These are phyloP conservation scores for Aegilops sharonensis DNA, from an alignment of 176 grass and related monocot genomes.

Conservation along the genomic window DNA sequence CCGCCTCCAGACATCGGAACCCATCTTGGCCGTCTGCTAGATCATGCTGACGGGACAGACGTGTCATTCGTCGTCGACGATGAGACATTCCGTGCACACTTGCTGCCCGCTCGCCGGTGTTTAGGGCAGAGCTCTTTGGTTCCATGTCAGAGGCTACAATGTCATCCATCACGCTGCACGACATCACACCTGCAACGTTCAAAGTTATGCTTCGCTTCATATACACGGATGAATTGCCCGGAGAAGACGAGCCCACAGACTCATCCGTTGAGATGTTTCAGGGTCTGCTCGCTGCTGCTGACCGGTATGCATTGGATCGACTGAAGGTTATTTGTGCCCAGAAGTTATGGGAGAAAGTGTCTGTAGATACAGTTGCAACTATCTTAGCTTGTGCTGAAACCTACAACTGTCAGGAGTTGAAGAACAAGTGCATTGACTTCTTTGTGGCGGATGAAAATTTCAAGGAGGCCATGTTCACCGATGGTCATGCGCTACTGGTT, in stretches of 20 bases:
- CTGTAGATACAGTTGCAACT: conserved; percentile 16
- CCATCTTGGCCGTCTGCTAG: conserved; percentile 28
- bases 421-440: conserved; percentile 49
- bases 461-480: conserved; percentile 27
- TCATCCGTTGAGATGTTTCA: not conserved
- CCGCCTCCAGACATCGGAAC: conserved; percentile 21
- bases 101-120: conserved; percentile 32
- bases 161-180: conserved; percentile 19
- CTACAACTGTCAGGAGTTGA: conserved; percentile 40
- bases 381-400: conserved; percentile 48
- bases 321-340: conserved; percentile 50
- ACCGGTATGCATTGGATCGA: conserved; percentile 52
- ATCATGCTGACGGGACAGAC: not conserved
- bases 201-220: conserved; percentile 49
- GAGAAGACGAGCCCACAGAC: not conserved
- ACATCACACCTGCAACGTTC: conserved; percentile 32
- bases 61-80: conserved; percentile 11
- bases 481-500: not conserved
- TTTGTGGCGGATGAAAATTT: conserved; percentile 34
- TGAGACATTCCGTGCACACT: conserved; percentile 28
- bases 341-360: conserved; percentile 34
- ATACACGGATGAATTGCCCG: conserved; percentile 35
- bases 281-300: conserved; percentile 39
- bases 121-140: conserved; percentile 34
- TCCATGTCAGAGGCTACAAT: conserved; percentile 12